Percentiles rank a stretch among this genome's conserved stretches.
Conservation (phyloP, 2,329 filamentous ascomycete species). For the Cordyceps javanica region DNA sequence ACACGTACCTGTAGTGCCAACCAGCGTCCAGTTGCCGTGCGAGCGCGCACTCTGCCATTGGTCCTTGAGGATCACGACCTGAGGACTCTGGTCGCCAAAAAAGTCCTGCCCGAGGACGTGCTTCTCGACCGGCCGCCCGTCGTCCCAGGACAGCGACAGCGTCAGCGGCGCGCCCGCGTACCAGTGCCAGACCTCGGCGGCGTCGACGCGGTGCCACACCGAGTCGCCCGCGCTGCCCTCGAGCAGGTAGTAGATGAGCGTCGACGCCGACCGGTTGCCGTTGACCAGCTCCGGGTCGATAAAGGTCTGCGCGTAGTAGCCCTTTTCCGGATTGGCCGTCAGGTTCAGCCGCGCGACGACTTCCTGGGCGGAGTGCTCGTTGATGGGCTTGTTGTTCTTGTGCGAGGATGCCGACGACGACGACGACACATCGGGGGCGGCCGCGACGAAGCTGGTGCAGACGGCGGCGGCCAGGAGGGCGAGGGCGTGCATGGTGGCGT, state of each 20-base stretch:
- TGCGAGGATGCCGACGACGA: background rate
- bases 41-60: conserved; percentile 42
- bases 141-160: conserved; percentile 37
- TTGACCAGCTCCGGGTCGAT: conserved; percentile 19
- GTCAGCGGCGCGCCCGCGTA: conserved; percentile 46
- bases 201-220: conserved; percentile 45
- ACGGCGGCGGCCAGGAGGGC: background rate
- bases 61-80: conserved; percentile 33
- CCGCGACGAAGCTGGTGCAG: too few species aligned
- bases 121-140: conserved; percentile 25
- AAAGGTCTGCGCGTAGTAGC: conserved; percentile 39
- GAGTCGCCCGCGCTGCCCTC: conserved; percentile 36
- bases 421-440: background rate
- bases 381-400: background rate
- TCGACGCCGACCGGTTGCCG: conserved; percentile 34
- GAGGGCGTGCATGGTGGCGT: background rate
- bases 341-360: conserved; percentile 38
- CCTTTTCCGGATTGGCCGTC: conserved; percentile 40
- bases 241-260: conserved; percentile 48
- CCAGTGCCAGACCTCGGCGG: conserved; percentile 46
- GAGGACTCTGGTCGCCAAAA: conserved; percentile 34
- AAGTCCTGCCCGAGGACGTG: conserved; percentile 35
- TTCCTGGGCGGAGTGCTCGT: conserved; percentile 29
- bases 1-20: conserved; percentile 26
- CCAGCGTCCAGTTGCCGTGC: conserved; percentile 40